These are phyloP conservation scores for Orbilia blumenaviensis DNA, from an alignment of 2,329 filamentous ascomycete genomes.

Conservation along the genomic window DNA sequence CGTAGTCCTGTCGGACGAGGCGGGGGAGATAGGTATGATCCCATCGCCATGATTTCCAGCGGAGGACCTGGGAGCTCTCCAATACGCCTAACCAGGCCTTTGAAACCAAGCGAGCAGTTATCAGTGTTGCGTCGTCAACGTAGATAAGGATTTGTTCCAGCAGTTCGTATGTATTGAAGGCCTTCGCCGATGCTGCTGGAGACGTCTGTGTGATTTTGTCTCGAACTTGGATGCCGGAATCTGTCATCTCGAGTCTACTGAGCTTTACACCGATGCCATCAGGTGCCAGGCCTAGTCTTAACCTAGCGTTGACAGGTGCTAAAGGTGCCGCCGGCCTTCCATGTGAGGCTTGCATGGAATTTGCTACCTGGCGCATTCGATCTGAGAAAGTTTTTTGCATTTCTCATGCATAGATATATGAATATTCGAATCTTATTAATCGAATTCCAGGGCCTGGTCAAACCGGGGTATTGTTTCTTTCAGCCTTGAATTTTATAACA, in stretches of 20 bases:
- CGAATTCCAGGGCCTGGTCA: background rate
- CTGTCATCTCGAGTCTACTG: background rate
- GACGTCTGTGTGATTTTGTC: background rate
- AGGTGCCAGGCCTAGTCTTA: background rate
- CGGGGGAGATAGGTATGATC: conserved; percentile 3
- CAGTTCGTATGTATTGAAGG: conserved; percentile 1
- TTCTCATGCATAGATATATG: background rate
- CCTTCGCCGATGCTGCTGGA: background rate
- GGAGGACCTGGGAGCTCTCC: background rate
- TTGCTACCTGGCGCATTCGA: conserved; percentile 1
- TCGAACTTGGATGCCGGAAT: background rate
- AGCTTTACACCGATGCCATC: background rate
- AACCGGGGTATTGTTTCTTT: background rate
- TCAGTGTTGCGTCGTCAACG: conserved; percentile 7
- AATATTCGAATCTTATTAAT: background rate
- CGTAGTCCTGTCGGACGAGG: background rate
- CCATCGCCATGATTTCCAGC: conserved; percentile 9
- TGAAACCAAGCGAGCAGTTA: background rate
- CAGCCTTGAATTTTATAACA: background rate
- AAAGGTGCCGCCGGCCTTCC: background rate
- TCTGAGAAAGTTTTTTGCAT: conserved; percentile 5
- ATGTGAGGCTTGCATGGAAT: conserved; percentile 9
- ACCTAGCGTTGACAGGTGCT: background rate
- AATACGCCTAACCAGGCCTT: background rate
- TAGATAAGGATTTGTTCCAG: background rate